Evolutionary conservation across 2,329 filamentous ascomycete genomes (phyloP).

Genomic region (Lasiodiplodia hormozganensis): DNA sequence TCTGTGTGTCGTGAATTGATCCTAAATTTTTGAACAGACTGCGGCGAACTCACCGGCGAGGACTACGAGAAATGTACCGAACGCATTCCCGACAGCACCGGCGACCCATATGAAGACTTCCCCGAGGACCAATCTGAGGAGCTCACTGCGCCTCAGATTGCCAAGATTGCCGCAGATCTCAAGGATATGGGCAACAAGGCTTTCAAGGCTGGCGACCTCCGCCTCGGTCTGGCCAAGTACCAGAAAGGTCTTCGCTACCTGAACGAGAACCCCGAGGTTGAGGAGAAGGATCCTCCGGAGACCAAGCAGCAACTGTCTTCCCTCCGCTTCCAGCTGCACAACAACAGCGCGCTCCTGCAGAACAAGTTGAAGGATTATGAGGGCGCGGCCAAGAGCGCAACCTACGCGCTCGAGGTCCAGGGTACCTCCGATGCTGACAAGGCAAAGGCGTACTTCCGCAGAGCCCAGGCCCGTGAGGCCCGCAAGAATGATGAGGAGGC

Average conservation of each 20-base stretch:
- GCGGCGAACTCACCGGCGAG: slow-evolving; percentile 80
- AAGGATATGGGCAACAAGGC: slow-evolving; percentile 93
- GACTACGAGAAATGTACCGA: slow-evolving; percentile 71
- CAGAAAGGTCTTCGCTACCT: slow-evolving; percentile 90
- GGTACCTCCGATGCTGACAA: slow-evolving; percentile 74
- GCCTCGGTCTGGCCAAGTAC: slow-evolving; percentile 85
- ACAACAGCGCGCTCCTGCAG: slow-evolving; percentile 84
- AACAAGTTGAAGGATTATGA: slow-evolving; percentile 78
- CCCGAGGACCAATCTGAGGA: slow-evolving; percentile 80
- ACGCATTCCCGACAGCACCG: slow-evolving; percentile 77
- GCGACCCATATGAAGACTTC: slow-evolving; percentile 94
- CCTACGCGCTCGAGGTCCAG: slow-evolving; percentile 73
- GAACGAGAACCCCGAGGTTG: slow-evolving; percentile 78
- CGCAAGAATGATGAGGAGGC: slow-evolving; percentile 87
- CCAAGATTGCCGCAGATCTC: slow-evolving; percentile 81
- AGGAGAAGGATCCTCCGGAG: slow-evolving; percentile 63
- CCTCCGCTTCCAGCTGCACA: slow-evolving; percentile 85
- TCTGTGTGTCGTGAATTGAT: neutral
- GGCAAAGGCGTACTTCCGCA: slow-evolving; percentile 88
- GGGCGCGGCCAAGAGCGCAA: slow-evolving; percentile 74
- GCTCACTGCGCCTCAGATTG: slow-evolving; percentile 70
- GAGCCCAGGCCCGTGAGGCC: slow-evolving; percentile 75
- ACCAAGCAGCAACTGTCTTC: slow-evolving; percentile 71
- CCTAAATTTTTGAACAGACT: slow-evolving; percentile 61
- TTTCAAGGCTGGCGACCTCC: slow-evolving; percentile 79